These are phyloP conservation scores for Coleophoma eucalyptorum DNA, from an alignment of 2,329 filamentous ascomycete species.

Conservation along the genomic window DNA sequence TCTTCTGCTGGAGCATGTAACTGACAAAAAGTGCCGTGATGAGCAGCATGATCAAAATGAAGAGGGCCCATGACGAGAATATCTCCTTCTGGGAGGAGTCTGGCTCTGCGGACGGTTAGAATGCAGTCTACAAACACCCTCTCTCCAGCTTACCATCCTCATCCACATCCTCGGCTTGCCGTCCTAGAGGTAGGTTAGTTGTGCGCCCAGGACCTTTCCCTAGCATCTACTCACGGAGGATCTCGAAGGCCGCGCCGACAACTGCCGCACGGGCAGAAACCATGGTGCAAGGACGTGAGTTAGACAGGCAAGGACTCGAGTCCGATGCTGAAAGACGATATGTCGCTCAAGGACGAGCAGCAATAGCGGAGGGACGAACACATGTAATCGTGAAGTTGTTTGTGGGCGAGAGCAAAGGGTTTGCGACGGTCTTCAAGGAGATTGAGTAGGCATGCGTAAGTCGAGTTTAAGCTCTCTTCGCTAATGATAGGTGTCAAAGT, in stretches of 20 bases:
- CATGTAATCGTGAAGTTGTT: slow-evolving; percentile 24
- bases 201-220: neutral
- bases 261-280: slow-evolving; percentile 20
- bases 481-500: slow-evolving; percentile 2
- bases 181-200: slow-evolving; percentile 20
- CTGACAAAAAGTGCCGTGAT: slow-evolving; percentile 95
- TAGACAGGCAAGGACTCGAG: neutral
- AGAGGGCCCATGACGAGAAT: slow-evolving; percentile 92
- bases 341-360: slow-evolving; percentile 28
- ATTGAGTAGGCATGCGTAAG: neutral
- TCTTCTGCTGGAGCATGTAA: slow-evolving; percentile 94
- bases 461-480: neutral
- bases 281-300: neutral
- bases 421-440: neutral
- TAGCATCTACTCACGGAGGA: slow-evolving; percentile 25
- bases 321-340: slow-evolving; percentile 7
- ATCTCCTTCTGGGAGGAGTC: slow-evolving; percentile 92
- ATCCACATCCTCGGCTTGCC: slow-evolving; percentile 21
- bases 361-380: slow-evolving; percentile 17
- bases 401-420: neutral
- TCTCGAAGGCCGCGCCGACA: slow-evolving; percentile 23
- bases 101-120: slow-evolving; percentile 41
- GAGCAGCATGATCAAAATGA: slow-evolving; percentile 92
- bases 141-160: slow-evolving; percentile 17
- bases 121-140: too few relatives aligned